A percentile compares a stretch with the other conserved stretches of the same genome.
Conservation (phyloP, 2,329 filamentous ascomycete genomes). For the Metarhizium guizhouense region DNA sequence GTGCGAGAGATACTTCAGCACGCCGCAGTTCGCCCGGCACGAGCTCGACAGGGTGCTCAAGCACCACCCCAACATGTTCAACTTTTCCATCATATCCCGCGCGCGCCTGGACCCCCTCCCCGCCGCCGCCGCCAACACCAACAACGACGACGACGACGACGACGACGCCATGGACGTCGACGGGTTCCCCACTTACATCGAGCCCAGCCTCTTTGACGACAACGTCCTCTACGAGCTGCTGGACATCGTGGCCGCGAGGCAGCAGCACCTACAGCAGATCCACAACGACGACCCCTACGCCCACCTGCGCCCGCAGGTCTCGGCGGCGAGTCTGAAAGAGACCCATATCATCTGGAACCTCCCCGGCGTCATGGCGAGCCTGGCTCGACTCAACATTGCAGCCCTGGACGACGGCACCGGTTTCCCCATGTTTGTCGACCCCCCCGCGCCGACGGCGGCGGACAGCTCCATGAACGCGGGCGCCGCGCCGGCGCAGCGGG, state of each 20-base stretch:
- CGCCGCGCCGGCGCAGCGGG: no score
- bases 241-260: background rate
- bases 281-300: background rate
- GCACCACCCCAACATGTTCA: constrained; percentile 2
- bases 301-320: background rate
- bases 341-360: background rate
- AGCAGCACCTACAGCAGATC: background rate
- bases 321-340: background rate
- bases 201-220: background rate
- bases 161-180: background rate
- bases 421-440: background rate
- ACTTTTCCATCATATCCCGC: background rate
- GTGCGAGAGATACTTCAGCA: background rate
- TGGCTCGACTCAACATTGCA: background rate
- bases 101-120: background rate
- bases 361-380: background rate
- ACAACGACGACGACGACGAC: background rate
- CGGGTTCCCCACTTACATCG: background rate
- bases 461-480: background rate
- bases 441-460: background rate
- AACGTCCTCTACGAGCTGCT: background rate
- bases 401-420: background rate
- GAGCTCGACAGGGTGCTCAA: background rate
- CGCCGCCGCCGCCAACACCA: no score
- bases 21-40: background rate